Evolutionary conservation across 495 filamentous ascomycete species (phyloP), one percentile per base, ranked within the genome.

Genomic region (Bathelium albidoporum): DNA sequence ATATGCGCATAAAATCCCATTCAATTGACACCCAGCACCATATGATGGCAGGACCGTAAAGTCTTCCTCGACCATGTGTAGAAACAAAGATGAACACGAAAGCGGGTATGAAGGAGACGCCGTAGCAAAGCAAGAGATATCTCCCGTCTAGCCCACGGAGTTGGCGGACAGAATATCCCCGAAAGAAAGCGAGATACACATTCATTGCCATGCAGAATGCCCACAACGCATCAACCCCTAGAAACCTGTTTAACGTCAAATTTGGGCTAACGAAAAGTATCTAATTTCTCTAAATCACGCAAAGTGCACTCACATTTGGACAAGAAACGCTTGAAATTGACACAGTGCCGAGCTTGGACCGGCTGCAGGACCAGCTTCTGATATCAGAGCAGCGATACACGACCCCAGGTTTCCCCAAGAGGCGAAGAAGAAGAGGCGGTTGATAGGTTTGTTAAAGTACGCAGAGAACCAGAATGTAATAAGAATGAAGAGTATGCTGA

Each of bases 371-470:
- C 49, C 49, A 55, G 20, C 24, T 10, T 55, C 49, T 29, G 49
- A 55, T 55, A 55, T 55, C 49, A 55, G 16, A 29, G 49, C 49
- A 26, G 49, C 49, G 22, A 55, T 55, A 16, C 49, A 55, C 2
- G 49, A 55, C 2, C 49, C 49, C 49, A 55, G 20, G 24, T 55
- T 55, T 55, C 49, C 49, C 49, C 49, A 55, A 9, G 49, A 55
- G 20, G 49, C 49, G 16, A 55, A 55, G 24, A 55, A 55, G 24
- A 55, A 28, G 24, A 55, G 49, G 26, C 49, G 49, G 29, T 55
- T 55, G 49, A 55, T 55, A 10, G 49, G 49, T 55, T 55, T 55
- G 20, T 55, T 55, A 24, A 55, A 55, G 24, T 55, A 55, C 20
- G 49, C 22, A 55, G 49, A 55, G 49, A 55, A 55, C 49, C 49